Evolutionary conservation across 805 yeast species (phyloP), one percentile per base, ranked within the genome.

Genomic region (Maudiozyma turicensis): DNA sequence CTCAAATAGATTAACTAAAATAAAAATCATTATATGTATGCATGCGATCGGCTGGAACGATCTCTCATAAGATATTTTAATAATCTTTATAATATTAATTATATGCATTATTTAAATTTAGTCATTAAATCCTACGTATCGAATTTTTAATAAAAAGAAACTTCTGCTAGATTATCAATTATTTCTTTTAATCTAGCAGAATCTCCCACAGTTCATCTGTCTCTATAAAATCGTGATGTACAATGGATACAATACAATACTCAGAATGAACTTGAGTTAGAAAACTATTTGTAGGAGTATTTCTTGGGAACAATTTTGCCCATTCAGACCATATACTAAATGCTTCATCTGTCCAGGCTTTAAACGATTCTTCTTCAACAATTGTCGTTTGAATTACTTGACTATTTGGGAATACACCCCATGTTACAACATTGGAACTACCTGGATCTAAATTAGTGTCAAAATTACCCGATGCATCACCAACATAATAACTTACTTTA

Each of bases 311-410:
- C 49, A 93, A 72, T 54, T 83, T 75, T 44, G 84, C 85, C 99
- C 99, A 93, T 64, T 90, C 95, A 40, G 73, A 68, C 93, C 97
- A 86, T 52, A 93, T 84, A 50, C 80, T 75, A 67, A 88, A 93
- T 0, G 96, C 95, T 65, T 93, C 99, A 59, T 90, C 97, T 57
- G 84, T 79, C 99, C 99, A 93, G 0, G 96, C 96, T 56, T 78
- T 78, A 71, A 93, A 91, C 1, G 97, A 87, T 58, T 89, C 96
- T 57, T 81, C 85, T 61, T 90, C 96, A 49, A 93, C 82, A 52
- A 90, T 84, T 0, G 99, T 93, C 0, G 97, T 86, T 66, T 90
- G 97, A 37, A 88, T 78, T 37, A 89, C 82, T 61, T 88, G 96
- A 54, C 89, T 79, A 65, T 83, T 83, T 7, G 95, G 95, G 74